Conservation (phyloP, 1,139 yeast species). For the Debaryomyces coudertii region DNA sequence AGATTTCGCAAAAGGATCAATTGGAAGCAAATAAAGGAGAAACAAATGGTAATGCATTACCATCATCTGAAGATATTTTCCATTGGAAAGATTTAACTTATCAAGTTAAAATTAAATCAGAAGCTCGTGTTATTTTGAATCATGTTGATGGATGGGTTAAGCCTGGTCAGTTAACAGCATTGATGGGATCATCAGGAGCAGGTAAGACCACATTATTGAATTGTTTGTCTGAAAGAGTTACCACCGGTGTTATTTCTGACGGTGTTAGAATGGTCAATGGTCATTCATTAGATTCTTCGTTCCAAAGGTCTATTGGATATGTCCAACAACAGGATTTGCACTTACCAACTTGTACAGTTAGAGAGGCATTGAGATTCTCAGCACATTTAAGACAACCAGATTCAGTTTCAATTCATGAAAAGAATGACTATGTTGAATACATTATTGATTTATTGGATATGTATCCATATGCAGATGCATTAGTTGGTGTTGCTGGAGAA, state of each 20-base stretch:
- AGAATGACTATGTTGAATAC: slow-evolving; percentile 70
- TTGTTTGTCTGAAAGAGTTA: slow-evolving; percentile 74
- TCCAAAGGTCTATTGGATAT: slow-evolving; percentile 82
- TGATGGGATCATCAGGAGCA: slow-evolving; percentile 89
- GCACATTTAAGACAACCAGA: slow-evolving; percentile 75
- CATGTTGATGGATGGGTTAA: slow-evolving; percentile 83
- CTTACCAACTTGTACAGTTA: slow-evolving; percentile 71
- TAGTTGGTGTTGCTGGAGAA: slow-evolving; percentile 45
- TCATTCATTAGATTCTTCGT: slow-evolving; percentile 63
- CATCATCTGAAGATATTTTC: slow-evolving; percentile 49
- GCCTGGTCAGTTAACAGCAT: slow-evolving; percentile 49
- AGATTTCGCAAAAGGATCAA: slow-evolving; percentile 10
- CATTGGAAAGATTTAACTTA: slow-evolving; percentile 81
- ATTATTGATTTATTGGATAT: slow-evolving; percentile 58
- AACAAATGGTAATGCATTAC: slow-evolving; percentile 9
- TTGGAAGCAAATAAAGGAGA: slow-evolving; percentile 6
- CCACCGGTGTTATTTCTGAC: slow-evolving; percentile 70
- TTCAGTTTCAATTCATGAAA: slow-evolving; percentile 55
- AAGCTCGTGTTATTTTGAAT: slow-evolving; percentile 63
- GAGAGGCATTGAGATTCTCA: slow-evolving; percentile 73
- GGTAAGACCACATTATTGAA: slow-evolving; percentile 81
- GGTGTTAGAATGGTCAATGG: slow-evolving; percentile 80
- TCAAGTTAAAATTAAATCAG: slow-evolving; percentile 66
- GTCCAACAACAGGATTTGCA: slow-evolving; percentile 85
- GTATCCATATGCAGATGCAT: slow-evolving; percentile 38